Evolutionary conservation across 495 filamentous ascomycete genomes (phyloP).

Genomic region (Wilcoxina mikolae): DNA sequence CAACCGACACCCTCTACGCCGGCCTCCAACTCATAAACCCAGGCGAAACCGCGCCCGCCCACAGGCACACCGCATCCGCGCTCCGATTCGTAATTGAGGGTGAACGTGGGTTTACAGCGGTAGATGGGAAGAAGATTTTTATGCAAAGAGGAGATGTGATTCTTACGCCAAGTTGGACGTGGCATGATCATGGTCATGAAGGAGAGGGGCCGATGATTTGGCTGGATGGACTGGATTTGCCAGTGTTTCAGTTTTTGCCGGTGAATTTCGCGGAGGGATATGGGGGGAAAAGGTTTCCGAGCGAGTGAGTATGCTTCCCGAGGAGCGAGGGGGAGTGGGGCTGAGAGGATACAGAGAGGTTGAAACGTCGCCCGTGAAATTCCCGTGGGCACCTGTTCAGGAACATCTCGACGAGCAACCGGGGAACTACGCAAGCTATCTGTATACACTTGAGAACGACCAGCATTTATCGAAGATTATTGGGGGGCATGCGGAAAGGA

Average conservation of each 20-base stretch:
- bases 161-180: constrained; percentile 39
- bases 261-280: constrained; percentile 39
- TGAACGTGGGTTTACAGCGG: constrained; percentile 36
- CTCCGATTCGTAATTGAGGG: constrained; percentile 41
- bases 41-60: constrained; percentile 36
- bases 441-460: not conserved
- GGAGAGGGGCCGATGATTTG: constrained; percentile 39
- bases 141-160: constrained; percentile 40
- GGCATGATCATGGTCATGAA: constrained; percentile 39
- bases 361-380: not conserved
- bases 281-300: constrained; percentile 32
- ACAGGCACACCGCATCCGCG: constrained; percentile 38
- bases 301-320: not conserved
- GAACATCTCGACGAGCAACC: not conserved
- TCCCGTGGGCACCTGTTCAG: constrained; percentile 3
- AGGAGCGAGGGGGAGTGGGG: not conserved
- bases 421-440: not conserved
- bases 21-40: constrained; percentile 39
- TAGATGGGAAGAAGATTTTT: constrained; percentile 34
- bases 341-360: not conserved
- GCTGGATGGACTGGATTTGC: constrained; percentile 38
- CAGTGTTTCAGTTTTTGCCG: constrained; percentile 34
- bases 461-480: not conserved
- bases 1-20: constrained; percentile 40
- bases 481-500: not conserved